These are phyloP conservation scores for Pyrenula massariospora DNA, from an alignment of 495 filamentous ascomycete species.

Conservation along the genomic window DNA sequence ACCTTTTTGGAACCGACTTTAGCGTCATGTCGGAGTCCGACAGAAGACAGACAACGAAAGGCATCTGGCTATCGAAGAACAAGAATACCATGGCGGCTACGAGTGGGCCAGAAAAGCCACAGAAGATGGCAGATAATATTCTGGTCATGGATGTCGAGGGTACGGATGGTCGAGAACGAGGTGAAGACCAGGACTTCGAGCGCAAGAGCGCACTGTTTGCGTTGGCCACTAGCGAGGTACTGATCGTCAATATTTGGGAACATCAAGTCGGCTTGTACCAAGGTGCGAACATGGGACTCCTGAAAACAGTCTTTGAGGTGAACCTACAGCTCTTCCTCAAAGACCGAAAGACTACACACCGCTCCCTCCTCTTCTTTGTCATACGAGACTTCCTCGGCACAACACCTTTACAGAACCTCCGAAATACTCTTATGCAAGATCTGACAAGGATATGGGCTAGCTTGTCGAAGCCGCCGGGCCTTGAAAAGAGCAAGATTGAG, in stretches of 20 bases:
- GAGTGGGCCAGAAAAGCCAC: conserved; percentile 12
- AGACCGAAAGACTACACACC: conserved; percentile 80
- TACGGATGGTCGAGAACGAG: conserved; percentile 90
- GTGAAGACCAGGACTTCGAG: conserved; percentile 98
- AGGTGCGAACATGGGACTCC: conserved; percentile 93
- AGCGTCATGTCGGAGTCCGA: conserved; percentile 90
- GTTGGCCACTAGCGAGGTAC: conserved; percentile 90
- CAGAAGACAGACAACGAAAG: conserved; percentile 92
- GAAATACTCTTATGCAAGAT: conserved; percentile 82
- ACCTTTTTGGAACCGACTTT: conserved; percentile 92
- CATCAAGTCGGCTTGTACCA: conserved; percentile 97
- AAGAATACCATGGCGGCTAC: conserved; percentile 40
- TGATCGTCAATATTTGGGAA: conserved; percentile 99
- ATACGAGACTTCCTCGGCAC: conserved; percentile 91
- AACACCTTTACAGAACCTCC: conserved; percentile 78
- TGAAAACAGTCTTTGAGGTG: conserved; percentile 98
- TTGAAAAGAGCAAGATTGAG: conserved; percentile 80
- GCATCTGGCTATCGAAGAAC: conserved; percentile 98
- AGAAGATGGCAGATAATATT: conserved; percentile 86
- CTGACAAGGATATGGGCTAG: conserved; percentile 83
- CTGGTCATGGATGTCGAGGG: conserved; percentile 99
- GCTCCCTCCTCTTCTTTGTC: conserved; percentile 94
- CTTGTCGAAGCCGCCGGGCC: conserved; percentile 76
- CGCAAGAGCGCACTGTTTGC: conserved; percentile 95
- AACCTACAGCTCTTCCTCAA: conserved; percentile 94